Conservation (phyloP, 306 rosid species). For the Biancaea sappan region DNA sequence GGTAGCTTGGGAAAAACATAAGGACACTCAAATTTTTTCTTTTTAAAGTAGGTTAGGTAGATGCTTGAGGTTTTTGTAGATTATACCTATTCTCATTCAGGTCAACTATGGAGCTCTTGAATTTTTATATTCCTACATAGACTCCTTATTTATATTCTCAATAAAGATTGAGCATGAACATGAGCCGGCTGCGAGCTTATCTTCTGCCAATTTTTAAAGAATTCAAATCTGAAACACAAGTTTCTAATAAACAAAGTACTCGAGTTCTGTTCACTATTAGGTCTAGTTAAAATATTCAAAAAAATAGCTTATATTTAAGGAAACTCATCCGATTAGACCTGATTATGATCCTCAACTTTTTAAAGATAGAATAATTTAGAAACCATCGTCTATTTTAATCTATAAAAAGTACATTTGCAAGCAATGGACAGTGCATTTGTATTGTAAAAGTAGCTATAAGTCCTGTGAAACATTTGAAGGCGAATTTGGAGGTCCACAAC, state of each 20-base stretch:
- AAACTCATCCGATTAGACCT: neutral
- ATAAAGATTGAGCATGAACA: no score
- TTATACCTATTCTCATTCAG: no score
- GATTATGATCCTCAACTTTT: neutral
- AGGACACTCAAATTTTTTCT: no score
- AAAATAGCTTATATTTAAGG: neutral
- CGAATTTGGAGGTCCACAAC: neutral
- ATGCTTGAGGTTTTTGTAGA: no score
- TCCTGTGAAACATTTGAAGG: neutral
- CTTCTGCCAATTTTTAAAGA: no score
- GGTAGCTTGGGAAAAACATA: no score
- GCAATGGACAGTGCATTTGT: neutral
- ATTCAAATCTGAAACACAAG: neutral
- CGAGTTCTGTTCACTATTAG: neutral
- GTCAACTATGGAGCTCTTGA: no score
- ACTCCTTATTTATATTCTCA: no score
- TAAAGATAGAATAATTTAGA: neutral
- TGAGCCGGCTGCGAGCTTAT: no score
- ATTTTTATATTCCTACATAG: no score
- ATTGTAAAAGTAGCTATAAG: neutral
- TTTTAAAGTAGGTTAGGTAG: no score
- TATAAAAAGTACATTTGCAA: neutral
- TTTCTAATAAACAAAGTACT: neutral
- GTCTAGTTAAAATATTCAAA: no score
- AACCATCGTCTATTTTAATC: neutral